phyloP scores from a whole-genome alignment of 2,329 filamentous ascomycete species.

The Sarocladium kiliense region DNA sequence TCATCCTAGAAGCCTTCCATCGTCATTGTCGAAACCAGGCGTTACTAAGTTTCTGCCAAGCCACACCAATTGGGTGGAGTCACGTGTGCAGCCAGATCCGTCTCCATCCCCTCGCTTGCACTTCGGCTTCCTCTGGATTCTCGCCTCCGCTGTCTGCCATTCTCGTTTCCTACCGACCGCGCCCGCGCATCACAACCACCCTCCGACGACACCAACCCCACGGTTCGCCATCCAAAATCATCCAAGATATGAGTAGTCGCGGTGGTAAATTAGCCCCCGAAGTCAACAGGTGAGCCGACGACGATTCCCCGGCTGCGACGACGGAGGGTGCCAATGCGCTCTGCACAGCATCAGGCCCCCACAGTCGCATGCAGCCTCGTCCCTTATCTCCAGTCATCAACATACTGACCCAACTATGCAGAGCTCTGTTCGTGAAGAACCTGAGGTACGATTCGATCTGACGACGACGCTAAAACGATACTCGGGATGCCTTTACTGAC shows the following conservation, averaged over 20 bases:
- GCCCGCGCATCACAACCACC: conserved; percentile 10
- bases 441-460: conserved; percentile 59
- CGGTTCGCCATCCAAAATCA: conserved; percentile 14
- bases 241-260: conserved; percentile 92
- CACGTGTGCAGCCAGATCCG: conserved; percentile 6
- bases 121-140: conserved; percentile 8
- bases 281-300: conserved; percentile 75
- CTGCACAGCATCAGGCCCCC: neutral
- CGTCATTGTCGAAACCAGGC: neutral
- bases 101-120: neutral
- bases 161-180: neutral
- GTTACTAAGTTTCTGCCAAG: conserved; percentile 1
- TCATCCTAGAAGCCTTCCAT: neutral
- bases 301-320: neutral
- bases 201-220: conserved; percentile 19
- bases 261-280: conserved; percentile 96
- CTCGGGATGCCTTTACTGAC: conserved; percentile 28
- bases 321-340: conserved; percentile 2
- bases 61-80: conserved; percentile 8
- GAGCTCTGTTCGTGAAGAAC: conserved; percentile 99
- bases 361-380: conserved; percentile 9
- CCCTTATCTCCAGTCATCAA: conserved; percentile 6
- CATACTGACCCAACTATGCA: conserved; percentile 37
- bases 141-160: conserved; percentile 5
- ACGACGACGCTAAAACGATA: neutral